Conservation (phyloP, 768 basidiomycete genomes). For the Termitomyces sp. region DNA sequence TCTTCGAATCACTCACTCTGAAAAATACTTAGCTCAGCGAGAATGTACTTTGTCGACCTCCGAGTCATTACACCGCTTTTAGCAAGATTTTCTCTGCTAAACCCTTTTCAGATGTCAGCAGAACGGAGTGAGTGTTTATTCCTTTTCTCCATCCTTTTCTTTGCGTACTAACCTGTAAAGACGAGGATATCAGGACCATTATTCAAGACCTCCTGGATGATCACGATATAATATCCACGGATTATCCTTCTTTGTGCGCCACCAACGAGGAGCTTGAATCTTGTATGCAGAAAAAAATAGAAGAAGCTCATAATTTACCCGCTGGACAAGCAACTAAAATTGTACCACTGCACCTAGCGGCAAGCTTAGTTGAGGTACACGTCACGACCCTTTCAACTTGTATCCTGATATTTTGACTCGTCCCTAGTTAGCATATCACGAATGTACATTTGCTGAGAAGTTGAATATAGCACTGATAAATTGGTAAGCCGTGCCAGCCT, state of each 20-base stretch:
- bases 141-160: too few relatives aligned
- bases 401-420: too few relatives aligned
- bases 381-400: too few relatives aligned
- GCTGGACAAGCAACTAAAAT: neutral
- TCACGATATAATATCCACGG: neutral
- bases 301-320: neutral
- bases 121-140: too few relatives aligned
- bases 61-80: too few relatives aligned
- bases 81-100: too few relatives aligned
- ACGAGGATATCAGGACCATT: neutral
- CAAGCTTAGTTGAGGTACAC: slow-evolving; percentile 7
- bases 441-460: slow-evolving; percentile 10
- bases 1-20: too few relatives aligned
- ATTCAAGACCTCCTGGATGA: neutral
- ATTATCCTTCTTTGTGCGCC: neutral
- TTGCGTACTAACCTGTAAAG: neutral
- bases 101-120: too few relatives aligned
- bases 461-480: slow-evolving; percentile 5
- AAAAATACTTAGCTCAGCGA: too few relatives aligned
- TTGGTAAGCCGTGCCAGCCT: slow-evolving; percentile 7
- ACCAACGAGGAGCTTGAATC: slow-evolving; percentile 3
- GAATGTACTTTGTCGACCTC: too few relatives aligned
- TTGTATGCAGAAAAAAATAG: slow-evolving; percentile 2
- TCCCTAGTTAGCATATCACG: neutral
- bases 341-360: neutral